Percentiles rank a stretch among this genome's conserved stretches.
Conservation (phyloP, 306 rosid genomes). For the Sindora glabra region DNA sequence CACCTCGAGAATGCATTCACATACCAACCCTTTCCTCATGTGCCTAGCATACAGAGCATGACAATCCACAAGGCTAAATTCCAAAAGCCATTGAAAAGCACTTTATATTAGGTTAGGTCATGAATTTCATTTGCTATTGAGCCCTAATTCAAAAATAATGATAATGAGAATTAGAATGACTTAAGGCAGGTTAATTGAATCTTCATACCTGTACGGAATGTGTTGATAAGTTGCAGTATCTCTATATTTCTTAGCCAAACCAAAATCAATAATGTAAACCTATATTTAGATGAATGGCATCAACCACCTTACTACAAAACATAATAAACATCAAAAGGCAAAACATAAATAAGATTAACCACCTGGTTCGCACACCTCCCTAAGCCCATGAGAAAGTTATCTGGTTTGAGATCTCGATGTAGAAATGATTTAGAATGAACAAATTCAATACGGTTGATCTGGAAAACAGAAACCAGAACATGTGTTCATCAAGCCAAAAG, state of each 20-base stretch:
- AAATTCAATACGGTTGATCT: conserved; percentile 93
- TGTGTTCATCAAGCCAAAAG: neutral
- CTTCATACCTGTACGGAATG: conserved; percentile 84
- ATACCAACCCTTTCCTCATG: too few species aligned
- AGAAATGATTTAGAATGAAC: conserved; percentile 86
- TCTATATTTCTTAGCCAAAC: conserved; percentile 93
- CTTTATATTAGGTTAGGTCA: neutral
- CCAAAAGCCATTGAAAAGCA: too few species aligned
- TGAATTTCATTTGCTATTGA: neutral
- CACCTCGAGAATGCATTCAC: too few species aligned
- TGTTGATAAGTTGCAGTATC: conserved; percentile 89
- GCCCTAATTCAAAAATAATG: neutral
- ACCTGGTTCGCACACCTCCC: conserved; percentile 99
- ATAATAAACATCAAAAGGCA: neutral
- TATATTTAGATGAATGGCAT: conserved; percentile 20
- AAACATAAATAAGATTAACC: conserved; percentile 4
- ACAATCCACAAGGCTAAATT: too few species aligned
- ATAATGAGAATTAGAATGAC: neutral
- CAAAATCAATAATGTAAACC: conserved; percentile 86
- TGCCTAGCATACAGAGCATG: too few species aligned
- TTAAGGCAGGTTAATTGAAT: conserved; percentile 16
- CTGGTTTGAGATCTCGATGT: conserved; percentile 95
- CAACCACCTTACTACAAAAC: conserved; percentile 3
- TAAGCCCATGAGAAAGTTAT: conserved; percentile 94
- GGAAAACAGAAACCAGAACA: conserved; percentile 3